phyloP scores from a whole-genome alignment of 345 rosid genomes.

The Microthlaspi erraticum region DNA sequence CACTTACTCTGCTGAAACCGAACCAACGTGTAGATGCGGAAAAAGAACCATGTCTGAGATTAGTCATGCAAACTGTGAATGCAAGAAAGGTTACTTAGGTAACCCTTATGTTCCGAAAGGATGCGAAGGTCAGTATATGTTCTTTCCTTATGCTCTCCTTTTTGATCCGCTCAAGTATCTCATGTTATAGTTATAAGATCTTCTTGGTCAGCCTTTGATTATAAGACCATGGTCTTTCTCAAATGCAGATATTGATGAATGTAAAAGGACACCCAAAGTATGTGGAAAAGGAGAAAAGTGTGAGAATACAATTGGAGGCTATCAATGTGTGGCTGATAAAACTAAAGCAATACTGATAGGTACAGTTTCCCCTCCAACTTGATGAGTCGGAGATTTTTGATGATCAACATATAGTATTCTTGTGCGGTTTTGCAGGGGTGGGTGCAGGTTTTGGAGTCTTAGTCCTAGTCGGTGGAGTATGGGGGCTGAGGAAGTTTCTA shows the following conservation, averaged over 20 bases:
- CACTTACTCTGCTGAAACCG: background rate
- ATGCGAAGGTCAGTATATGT: constrained; percentile 41
- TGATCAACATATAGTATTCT: background rate
- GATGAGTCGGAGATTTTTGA: background rate
- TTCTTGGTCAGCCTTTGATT: too few relatives aligned
- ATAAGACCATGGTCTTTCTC: too few relatives aligned
- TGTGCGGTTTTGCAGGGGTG: constrained; percentile 22
- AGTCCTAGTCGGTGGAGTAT: constrained; percentile 1
- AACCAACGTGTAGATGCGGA: constrained; percentile 18
- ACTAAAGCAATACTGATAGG: constrained; percentile 19
- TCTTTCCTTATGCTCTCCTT: background rate
- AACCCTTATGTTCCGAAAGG: constrained; percentile 34
- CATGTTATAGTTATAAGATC: too few relatives aligned
- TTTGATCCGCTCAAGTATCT: too few relatives aligned
- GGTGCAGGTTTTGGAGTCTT: constrained; percentile 30
- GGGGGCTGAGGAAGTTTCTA: constrained; percentile 10
- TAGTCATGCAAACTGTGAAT: constrained; percentile 35
- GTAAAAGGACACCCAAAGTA: background rate
- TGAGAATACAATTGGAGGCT: background rate
- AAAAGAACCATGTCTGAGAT: background rate
- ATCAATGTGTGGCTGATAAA: background rate
- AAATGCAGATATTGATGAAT: background rate
- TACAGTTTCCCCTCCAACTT: background rate
- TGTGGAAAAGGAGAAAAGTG: background rate
- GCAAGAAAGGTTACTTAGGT: constrained; percentile 41